These are phyloP conservation scores for Tuber umbilicatum DNA, from an alignment of 495 filamentous ascomycete species.

Conservation along the genomic window DNA sequence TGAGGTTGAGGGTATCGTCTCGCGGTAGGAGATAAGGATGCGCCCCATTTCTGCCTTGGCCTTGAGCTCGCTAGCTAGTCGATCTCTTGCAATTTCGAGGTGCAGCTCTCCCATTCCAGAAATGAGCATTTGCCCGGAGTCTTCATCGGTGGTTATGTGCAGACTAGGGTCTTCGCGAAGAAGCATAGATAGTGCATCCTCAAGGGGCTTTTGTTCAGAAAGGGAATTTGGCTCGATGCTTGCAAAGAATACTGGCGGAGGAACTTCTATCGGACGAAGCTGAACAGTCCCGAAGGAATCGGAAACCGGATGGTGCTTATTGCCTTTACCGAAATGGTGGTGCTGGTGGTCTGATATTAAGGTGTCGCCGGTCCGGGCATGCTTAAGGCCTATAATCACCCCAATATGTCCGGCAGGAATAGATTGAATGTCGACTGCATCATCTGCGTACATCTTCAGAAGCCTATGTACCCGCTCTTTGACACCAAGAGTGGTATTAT, in stretches of 20 bases:
- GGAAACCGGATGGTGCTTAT: constrained; percentile 20
- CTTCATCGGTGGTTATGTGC: constrained; percentile 75
- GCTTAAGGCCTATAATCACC: constrained; percentile 86
- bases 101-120: constrained; percentile 98
- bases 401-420: constrained; percentile 87
- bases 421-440: constrained; percentile 73
- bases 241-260: constrained; percentile 92
- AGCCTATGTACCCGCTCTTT: constrained; percentile 75
- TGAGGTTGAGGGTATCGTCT: constrained; percentile 54
- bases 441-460: constrained; percentile 84
- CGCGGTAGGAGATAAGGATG: constrained; percentile 92
- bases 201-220: constrained; percentile 67
- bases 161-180: constrained; percentile 91
- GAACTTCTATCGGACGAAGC: constrained; percentile 79
- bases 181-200: constrained; percentile 66
- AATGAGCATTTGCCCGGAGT: constrained; percentile 85
- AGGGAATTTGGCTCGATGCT: constrained; percentile 79
- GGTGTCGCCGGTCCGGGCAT: constrained; percentile 88
- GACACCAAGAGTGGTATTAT: constrained; percentile 79
- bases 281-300: constrained; percentile 53
- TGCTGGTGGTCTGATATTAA: constrained; percentile 52
- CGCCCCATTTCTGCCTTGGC: constrained; percentile 83
- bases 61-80: constrained; percentile 81
- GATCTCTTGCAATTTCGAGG: constrained; percentile 85
- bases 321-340: constrained; percentile 14